Evolutionary conservation across 768 basidiomycete species (phyloP).

Genomic region (Boletus tylopilopsis): DNA sequence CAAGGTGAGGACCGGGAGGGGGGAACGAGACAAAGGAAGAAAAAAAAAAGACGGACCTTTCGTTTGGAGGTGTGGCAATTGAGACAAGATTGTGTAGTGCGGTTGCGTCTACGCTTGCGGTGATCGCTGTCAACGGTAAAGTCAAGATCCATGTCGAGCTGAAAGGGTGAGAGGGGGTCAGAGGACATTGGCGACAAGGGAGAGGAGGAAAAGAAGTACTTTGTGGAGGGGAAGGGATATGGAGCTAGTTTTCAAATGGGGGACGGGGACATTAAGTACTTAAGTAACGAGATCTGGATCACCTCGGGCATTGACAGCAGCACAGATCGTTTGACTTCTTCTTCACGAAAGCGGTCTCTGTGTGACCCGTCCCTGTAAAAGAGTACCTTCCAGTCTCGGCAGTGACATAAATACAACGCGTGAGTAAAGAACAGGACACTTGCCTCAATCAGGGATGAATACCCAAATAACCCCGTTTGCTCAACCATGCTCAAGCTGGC

Average conservation of each 20-base stretch:
- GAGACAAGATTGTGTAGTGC: conserved; percentile 83
- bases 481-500: conserved; percentile 4
- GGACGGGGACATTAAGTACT: conserved; percentile 62
- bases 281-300: conserved; percentile 45
- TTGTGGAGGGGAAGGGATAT: conserved; percentile 50
- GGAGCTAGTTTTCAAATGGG: conserved; percentile 35
- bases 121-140: conserved; percentile 70
- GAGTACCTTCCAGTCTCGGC: conserved; percentile 34
- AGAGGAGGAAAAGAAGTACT: conserved; percentile 34
- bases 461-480: conserved; percentile 21
- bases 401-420: conserved; percentile 35
- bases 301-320: conserved; percentile 34
- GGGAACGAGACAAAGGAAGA: not conserved
- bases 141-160: conserved; percentile 77
- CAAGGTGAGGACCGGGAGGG: conserved; percentile 5
- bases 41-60: conserved; percentile 66
- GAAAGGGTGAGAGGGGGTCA: conserved; percentile 49
- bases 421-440: conserved; percentile 29
- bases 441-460: conserved; percentile 24
- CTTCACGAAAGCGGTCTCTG: conserved; percentile 33
- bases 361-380: conserved; percentile 32
- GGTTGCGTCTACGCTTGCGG: conserved; percentile 83
- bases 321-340: conserved; percentile 28
- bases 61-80: conserved; percentile 95
- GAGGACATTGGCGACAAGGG: conserved; percentile 45